A percentile compares a stretch with the other conserved stretches of the same genome.
These are phyloP conservation scores for Tricholoma matsutake DNA, from an alignment of 768 basidiomycete genomes.

Conservation along the genomic window DNA sequence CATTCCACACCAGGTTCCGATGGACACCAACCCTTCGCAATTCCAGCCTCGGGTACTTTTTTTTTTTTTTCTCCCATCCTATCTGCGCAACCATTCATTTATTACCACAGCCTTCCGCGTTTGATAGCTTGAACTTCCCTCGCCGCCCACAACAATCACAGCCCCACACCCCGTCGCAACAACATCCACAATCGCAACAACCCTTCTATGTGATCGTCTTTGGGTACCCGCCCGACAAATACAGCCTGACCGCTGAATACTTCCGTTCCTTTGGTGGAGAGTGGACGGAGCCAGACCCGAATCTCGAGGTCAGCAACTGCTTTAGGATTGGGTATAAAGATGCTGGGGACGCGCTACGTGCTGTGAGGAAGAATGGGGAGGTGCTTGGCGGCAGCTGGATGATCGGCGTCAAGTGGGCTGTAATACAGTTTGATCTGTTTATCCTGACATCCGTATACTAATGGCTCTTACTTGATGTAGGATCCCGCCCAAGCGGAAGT, in stretches of 20 bases:
- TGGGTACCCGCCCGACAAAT: slow-evolving; percentile 84
- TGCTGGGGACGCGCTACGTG: slow-evolving; percentile 70
- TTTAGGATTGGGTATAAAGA: slow-evolving; percentile 76
- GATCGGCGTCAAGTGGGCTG: slow-evolving; percentile 86
- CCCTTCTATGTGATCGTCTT: slow-evolving; percentile 74
- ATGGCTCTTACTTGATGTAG: slow-evolving; percentile 30
- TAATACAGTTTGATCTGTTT: slow-evolving; percentile 35
- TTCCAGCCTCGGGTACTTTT: slow-evolving; percentile 46
- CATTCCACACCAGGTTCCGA: slow-evolving; percentile 56
- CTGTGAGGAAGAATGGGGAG: slow-evolving; percentile 82
- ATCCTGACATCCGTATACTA: not conserved
- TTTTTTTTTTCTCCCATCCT: not conserved
- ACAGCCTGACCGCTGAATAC: slow-evolving; percentile 67
- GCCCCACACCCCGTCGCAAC: slow-evolving; percentile 21
- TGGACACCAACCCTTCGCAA: slow-evolving; percentile 37
- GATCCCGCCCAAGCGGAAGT: slow-evolving; percentile 59
- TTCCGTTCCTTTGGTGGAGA: slow-evolving; percentile 69
- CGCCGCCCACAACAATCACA: slow-evolving; percentile 28
- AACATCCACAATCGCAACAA: slow-evolving; percentile 27
- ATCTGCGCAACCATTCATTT: slow-evolving; percentile 3
- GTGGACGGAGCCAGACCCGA: slow-evolving; percentile 63
- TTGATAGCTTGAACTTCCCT: slow-evolving; percentile 39
- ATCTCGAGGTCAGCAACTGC: slow-evolving; percentile 72
- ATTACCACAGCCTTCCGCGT: slow-evolving; percentile 32
- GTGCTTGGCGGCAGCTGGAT: slow-evolving; percentile 72